These are phyloP conservation scores for Fusarium nodosum DNA, from an alignment of 2,329 filamentous ascomycete genomes.

Conservation along the genomic window DNA sequence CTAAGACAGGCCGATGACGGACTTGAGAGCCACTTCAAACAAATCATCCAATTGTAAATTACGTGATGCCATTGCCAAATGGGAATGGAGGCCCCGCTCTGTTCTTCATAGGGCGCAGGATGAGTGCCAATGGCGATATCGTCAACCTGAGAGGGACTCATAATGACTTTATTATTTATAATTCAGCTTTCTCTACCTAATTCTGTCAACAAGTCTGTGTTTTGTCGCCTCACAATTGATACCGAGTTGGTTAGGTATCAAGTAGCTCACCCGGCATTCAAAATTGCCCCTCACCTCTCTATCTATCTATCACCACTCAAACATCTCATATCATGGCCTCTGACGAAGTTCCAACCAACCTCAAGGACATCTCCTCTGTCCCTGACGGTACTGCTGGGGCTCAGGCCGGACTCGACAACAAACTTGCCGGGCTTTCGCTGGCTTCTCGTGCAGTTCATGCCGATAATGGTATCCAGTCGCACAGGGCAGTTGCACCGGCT, in stretches of 20 bases:
- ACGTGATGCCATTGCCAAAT: conserved; percentile 36
- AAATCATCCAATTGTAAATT: conserved; percentile 27
- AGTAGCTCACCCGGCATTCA: not conserved
- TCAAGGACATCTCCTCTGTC: conserved; percentile 8
- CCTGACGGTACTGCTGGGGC: conserved; percentile 27
- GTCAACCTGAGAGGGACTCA: not conserved
- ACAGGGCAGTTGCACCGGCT: conserved; percentile 86
- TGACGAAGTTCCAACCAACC: conserved; percentile 36
- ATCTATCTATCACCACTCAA: not conserved
- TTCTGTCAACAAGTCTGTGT: not conserved
- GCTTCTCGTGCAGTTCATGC: conserved; percentile 84
- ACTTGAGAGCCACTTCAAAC: conserved; percentile 4
- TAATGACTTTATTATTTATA: not conserved
- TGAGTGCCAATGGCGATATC: conserved; percentile 8
- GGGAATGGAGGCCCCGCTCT: conserved; percentile 29
- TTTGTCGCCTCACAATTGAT: not conserved
- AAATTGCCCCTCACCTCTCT: conserved; percentile 36
- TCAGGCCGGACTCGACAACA: conserved; percentile 20
- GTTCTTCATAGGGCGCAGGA: conserved; percentile 22
- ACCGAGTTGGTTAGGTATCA: not conserved
- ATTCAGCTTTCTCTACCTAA: not conserved
- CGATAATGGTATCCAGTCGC: conserved; percentile 80
- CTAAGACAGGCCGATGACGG: conserved; percentile 41
- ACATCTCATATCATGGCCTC: conserved; percentile 41
- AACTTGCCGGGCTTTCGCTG: conserved; percentile 58